phyloP scores from a whole-genome alignment of 441 rosid genomes.

The Eutrema salsugineum region DNA sequence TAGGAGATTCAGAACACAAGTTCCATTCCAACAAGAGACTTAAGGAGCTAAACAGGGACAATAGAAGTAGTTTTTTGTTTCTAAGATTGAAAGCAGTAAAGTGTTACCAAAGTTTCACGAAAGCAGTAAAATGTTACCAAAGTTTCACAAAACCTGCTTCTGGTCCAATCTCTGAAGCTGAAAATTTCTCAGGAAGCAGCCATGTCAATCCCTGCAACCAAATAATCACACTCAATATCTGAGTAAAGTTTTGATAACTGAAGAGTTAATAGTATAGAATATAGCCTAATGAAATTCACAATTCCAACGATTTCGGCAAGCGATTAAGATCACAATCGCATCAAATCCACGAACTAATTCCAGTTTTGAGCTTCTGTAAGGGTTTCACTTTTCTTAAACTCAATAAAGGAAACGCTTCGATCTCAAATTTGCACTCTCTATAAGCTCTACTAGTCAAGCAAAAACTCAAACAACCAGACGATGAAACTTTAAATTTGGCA shows the following conservation, averaged over 20 bases:
- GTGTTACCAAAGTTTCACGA: conserved; percentile 89
- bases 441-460: background rate
- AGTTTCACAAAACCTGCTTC: conserved; percentile 99
- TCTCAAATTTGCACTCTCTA: background rate
- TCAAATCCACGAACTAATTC: background rate
- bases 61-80: background rate
- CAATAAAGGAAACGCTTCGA: background rate
- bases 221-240: conserved; percentile 1
- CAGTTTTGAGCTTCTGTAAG: background rate
- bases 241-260: background rate
- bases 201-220: conserved; percentile 84
- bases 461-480: background rate
- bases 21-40: background rate
- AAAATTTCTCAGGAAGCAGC: conserved; percentile 95
- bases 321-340: background rate
- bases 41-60: background rate
- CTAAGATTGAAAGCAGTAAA: conserved; percentile 46
- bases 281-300: background rate
- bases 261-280: background rate
- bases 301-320: background rate
- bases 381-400: background rate
- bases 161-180: conserved; percentile 92
- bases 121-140: conserved; percentile 86
- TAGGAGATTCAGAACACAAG: background rate
- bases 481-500: background rate